These are phyloP conservation scores for Aureobasidium sp. DNA, from an alignment of 2,329 filamentous ascomycete species.

Conservation along the genomic window DNA sequence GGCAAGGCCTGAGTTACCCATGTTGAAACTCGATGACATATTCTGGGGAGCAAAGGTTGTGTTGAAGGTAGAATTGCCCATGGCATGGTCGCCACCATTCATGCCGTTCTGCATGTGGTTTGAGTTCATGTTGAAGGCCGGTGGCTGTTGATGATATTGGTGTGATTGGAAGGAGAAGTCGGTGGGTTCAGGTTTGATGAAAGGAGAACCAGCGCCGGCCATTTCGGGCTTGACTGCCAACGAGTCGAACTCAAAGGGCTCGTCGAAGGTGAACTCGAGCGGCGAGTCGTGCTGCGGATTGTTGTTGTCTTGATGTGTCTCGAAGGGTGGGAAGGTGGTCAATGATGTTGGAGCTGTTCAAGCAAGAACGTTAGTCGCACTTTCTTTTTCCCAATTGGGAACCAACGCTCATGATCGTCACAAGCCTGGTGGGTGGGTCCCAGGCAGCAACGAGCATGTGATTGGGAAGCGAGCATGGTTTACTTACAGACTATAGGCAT, in stretches of 20 bases:
- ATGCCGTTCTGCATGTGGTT: constrained; percentile 11
- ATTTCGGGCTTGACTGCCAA: constrained; percentile 32
- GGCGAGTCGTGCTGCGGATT: constrained; percentile 29
- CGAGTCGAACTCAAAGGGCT: constrained; percentile 21
- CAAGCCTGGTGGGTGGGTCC: not conserved
- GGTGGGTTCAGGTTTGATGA: constrained; percentile 63
- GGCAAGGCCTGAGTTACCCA: constrained; percentile 69
- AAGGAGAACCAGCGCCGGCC: constrained; percentile 52
- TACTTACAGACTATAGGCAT: constrained; percentile 18
- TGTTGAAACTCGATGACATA: constrained; percentile 65
- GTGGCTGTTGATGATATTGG: constrained; percentile 25
- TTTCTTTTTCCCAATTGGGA: not conserved
- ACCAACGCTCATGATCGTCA: constrained; percentile 4
- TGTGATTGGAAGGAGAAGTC: constrained; percentile 51
- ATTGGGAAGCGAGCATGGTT: not conserved
- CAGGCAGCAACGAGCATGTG: constrained; percentile 11
- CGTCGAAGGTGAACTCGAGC: constrained; percentile 28
- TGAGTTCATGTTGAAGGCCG: constrained; percentile 22
- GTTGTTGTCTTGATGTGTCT: constrained; percentile 22
- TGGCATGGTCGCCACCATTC: constrained; percentile 31
- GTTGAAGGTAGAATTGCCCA: constrained; percentile 47
- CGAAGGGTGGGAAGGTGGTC: constrained; percentile 30
- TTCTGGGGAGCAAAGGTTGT: constrained; percentile 52
- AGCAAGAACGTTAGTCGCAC: not conserved
- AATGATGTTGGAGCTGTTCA: constrained; percentile 21